Evolutionary conservation across 495 filamentous ascomycete genomes (phyloP), one percentile per base, ranked within the genome.

Genomic region (Penicillium simplicissimum): DNA sequence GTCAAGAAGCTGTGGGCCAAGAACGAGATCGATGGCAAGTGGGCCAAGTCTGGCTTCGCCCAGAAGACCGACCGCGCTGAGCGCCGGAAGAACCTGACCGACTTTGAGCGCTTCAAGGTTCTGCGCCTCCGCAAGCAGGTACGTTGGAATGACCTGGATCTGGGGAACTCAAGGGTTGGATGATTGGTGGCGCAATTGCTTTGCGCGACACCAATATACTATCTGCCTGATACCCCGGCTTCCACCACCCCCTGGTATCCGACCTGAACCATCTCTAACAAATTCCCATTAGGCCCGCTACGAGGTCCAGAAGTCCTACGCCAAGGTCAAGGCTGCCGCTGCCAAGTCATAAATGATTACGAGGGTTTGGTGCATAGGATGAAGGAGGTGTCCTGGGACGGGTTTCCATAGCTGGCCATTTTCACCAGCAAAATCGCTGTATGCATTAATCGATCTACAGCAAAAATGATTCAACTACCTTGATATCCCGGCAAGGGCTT

Each of bases 61-160:
- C 92, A 98, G 92, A 90, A 88, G 83, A 86, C 89, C 74, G 85
- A 85, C 65, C 84, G 87, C 78, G 82, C 83, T 68, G 85, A 91
- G 82, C 92, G 91, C 84, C 88, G 96, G 82, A 88, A 86, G 80
- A 87, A 88, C 69, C 84, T 99, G 63, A 94, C 85, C 82, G 96
- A 99, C 84, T 98, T 99, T 76, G 96, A 99, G 85, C 88, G 95
- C 73, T 99, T 98, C 91, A 97, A 98, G 88, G 93, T 98, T 67
- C 84, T 98, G 85, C 85, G 92, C 76, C 83, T 97, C 81, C 92
- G 89, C 87, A 98, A 98, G 88, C 93, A 97, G 90, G 86, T 89
- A 81, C 63, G 86, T 82, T 53, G 52, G 36, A 35, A 17, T 28
- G 48, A n/a, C 48, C 13, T 45, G 42, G 17, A 45, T 21, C 23